These are phyloP conservation scores for Rhexocercosporidium sp. DNA, from an alignment of 2,329 filamentous ascomycete species.

Conservation along the genomic window DNA sequence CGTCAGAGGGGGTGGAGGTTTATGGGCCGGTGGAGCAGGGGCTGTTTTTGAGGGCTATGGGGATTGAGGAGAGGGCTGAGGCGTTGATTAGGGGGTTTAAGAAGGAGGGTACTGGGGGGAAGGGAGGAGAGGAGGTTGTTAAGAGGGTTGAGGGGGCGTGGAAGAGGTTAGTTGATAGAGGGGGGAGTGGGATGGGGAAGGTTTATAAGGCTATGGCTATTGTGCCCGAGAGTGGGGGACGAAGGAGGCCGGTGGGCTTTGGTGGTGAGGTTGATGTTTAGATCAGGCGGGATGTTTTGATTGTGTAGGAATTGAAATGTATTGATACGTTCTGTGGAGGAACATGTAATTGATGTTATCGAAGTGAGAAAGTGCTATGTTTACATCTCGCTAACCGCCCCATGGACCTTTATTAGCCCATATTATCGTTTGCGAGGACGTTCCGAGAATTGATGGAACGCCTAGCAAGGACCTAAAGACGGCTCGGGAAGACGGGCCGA, in stretches of 20 bases:
- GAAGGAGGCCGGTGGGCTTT: slow-evolving; percentile 85
- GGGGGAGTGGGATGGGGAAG: slow-evolving; percentile 88
- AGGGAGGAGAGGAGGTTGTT: slow-evolving; percentile 54
- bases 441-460: no score
- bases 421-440: no score
- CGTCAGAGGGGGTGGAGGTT: slow-evolving; percentile 82
- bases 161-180: slow-evolving; percentile 82
- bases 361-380: not conserved
- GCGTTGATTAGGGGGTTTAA: slow-evolving; percentile 60
- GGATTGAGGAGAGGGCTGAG: slow-evolving; percentile 78
- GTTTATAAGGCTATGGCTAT: slow-evolving; percentile 94
- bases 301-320: not conserved
- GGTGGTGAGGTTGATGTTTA: slow-evolving; percentile 64
- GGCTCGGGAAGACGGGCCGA: not conserved
- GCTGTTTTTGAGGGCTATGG: slow-evolving; percentile 79
- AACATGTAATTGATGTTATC: not conserved
- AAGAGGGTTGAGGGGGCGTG: slow-evolving; percentile 74
- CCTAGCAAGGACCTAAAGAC: not conserved
- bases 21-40: slow-evolving; percentile 91
- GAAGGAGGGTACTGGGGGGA: slow-evolving; percentile 59
- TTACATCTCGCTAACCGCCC: not conserved
- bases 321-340: not conserved
- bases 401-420: not conserved
- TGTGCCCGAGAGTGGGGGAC: slow-evolving; percentile 77
- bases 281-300: not conserved